Evolutionary conservation across 192 early-diverging fungal genomes (phyloP).

Genomic region (Anaeromyces robustus): DNA sequence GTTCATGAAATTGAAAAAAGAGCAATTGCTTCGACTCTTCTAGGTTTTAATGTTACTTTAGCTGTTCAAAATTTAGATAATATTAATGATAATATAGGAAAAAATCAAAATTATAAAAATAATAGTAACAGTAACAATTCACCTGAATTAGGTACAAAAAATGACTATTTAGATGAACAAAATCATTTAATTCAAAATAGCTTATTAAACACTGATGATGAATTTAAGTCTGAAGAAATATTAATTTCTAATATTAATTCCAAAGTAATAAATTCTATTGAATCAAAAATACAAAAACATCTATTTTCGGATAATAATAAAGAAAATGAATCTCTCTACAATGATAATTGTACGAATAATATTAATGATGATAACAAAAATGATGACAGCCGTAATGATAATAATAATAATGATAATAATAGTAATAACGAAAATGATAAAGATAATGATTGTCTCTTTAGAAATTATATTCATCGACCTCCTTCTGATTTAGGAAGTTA

Average conservation of each 20-base stretch:
- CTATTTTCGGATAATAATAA: background rate
- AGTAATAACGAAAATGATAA: no score
- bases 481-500: background rate
- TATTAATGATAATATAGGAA: background rate
- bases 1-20: background rate
- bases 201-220: background rate
- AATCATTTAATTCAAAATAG: background rate
- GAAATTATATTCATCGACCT: background rate
- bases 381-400: no score
- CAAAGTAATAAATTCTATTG: background rate
- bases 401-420: background rate
- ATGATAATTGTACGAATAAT: no score
- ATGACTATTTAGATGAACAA: background rate
- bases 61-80: background rate
- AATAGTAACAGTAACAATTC: background rate
- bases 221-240: background rate
- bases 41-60: background rate
- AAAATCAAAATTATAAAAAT: background rate
- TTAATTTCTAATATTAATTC: background rate
- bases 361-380: no score
- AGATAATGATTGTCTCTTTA: background rate
- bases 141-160: background rate
- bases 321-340: background rate
- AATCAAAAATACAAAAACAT: background rate
- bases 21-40: background rate